Evolutionary conservation across 106 monocot genomes (phyloP).

Genomic region (Acorus gramineus): DNA sequence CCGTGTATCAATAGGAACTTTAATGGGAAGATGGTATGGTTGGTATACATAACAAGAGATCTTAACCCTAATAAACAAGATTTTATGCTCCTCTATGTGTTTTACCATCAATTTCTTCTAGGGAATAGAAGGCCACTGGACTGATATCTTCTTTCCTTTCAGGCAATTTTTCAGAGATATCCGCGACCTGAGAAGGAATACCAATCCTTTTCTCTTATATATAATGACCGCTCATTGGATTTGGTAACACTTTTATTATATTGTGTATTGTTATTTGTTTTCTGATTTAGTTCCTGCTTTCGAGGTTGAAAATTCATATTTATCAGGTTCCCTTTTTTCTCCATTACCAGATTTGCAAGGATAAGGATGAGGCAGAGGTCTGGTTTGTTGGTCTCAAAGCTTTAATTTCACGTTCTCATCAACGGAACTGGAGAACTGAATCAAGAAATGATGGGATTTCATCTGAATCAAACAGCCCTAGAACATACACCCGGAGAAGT

Average conservation of each 20-base stretch:
- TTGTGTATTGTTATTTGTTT: neutral
- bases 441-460: slow-evolving; percentile 82
- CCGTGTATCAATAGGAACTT: no score
- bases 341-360: slow-evolving; percentile 73
- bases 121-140: no score
- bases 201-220: slow-evolving; percentile 96
- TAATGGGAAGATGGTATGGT: no score
- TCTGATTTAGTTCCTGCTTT: neutral
- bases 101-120: no score
- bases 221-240: slow-evolving; percentile 81
- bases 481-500: slow-evolving; percentile 64
- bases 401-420: slow-evolving; percentile 76
- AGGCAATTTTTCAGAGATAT: slow-evolving; percentile 96
- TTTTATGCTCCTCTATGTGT: no score
- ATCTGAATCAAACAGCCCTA: slow-evolving; percentile 76
- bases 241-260: slow-evolving; percentile 44
- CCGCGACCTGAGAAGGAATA: slow-evolving; percentile 98
- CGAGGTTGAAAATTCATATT: neutral
- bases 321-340: neutral
- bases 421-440: slow-evolving; percentile 69
- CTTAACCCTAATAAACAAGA: no score
- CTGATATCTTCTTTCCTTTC: slow-evolving; percentile 4
- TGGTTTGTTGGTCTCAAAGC: slow-evolving; percentile 99
- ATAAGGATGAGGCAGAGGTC: slow-evolving; percentile 98
- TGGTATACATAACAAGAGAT: no score